phyloP scores from a whole-genome alignment of 768 basidiomycete species.

The Daedaleopsis nitida region DNA sequence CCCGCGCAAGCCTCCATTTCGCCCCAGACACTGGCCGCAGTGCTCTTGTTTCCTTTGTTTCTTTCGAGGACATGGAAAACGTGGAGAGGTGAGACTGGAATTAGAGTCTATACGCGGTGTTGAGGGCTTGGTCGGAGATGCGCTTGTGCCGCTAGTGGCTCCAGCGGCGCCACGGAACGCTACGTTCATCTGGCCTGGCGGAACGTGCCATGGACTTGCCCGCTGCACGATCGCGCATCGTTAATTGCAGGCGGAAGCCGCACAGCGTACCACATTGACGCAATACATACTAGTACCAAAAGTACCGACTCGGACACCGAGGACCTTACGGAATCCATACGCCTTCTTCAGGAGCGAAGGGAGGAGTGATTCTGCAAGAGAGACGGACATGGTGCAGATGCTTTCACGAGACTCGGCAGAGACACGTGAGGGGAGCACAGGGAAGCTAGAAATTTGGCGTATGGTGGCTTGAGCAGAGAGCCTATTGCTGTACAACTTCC shows the following conservation, averaged over 20 bases:
- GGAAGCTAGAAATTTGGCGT: not conserved
- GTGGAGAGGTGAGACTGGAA: constrained; percentile 16
- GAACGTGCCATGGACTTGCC: constrained; percentile 81
- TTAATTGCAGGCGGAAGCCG: no score
- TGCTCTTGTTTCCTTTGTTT: constrained; percentile 85
- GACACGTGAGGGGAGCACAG: not conserved
- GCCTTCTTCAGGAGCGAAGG: constrained; percentile 87
- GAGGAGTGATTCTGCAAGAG: constrained; percentile 42
- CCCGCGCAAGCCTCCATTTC: constrained; percentile 91
- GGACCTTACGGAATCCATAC: constrained; percentile 69
- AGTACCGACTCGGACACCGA: constrained; percentile 83
- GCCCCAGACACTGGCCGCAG: constrained; percentile 86
- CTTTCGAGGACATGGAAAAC: constrained; percentile 42
- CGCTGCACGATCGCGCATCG: constrained; percentile 39
- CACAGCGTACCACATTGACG: not conserved
- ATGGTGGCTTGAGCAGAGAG: no score
- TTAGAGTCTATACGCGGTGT: constrained; percentile 12
- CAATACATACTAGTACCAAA: constrained; percentile 79
- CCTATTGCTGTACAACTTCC: no score
- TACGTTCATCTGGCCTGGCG: constrained; percentile 55
- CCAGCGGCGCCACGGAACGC: constrained; percentile 62
- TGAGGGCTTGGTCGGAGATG: constrained; percentile 4
- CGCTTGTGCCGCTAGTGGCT: not conserved
- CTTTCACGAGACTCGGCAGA: not conserved
- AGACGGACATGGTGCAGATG: constrained; percentile 14